Base-by-base conservation (phyloP, 805 yeast genomes). In the Naumovozyma castellii region DNA sequence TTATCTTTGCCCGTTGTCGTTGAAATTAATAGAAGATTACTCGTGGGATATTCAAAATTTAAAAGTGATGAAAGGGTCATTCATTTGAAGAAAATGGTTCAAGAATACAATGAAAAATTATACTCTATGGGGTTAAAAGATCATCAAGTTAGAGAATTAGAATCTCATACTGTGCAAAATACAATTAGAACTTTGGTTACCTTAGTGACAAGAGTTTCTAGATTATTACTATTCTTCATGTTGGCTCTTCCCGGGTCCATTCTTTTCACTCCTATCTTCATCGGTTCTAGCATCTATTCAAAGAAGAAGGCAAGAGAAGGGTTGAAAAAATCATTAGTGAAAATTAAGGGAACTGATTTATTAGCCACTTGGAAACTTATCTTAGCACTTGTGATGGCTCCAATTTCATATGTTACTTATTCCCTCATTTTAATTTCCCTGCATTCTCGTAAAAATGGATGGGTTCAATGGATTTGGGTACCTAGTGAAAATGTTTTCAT, bases 291-390 rank as follows among this genome's bases (percentile, higher is more conserved):
- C 52, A 60, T 62, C 20, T 80, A 84, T 41, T 80, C 95, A 12
- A 73, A 69, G 43, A 67, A 69, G 45, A 87, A 88, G 62, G 86
- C 88, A 32, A 67, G 62, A 44, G 73, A 76, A 29, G 97, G 97
- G 0, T 67, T 90, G 44, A 87, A 85, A n/a, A 82, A 74, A n/a
- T 86, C 96, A 0, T 73, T 84, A 1, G 98, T 90, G 14, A 90
- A 90, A 57, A 79, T 90, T 46, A 78, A 80, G 57, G 97, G 94
- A 12, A 76, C 75, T 37, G 98, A 90, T 59, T 94, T 90, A 32
- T 69, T 90, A 40, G 97, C 97, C 2, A 85, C 97, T 2, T 90
- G 98, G 98, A 90, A 90, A 61, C 75, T 90, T 35, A 70, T 88
- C 43, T 84, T 88, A 18, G 78, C 90, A 14, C 71, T 90, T 64